A percentile compares a stretch with the other conserved stretches of the same genome.
Evolutionary conservation across 2,329 filamentous ascomycete species (phyloP).

Genomic region (Pseudogymnoascus sp.): DNA sequence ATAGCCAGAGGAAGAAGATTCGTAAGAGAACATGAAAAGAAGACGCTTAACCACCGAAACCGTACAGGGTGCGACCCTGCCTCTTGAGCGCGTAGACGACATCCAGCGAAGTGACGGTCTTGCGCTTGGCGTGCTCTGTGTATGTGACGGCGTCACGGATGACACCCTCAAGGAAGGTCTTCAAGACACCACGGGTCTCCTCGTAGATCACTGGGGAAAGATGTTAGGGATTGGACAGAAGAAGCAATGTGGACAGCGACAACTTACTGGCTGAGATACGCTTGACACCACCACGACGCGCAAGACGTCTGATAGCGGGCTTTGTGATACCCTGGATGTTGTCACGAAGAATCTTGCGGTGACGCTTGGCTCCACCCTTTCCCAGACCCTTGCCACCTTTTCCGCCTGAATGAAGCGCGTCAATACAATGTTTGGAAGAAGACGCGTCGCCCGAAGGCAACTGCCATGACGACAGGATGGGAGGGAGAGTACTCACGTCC

Average conservation of each 20-base stretch:
- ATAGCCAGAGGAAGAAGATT: constrained; percentile 19
- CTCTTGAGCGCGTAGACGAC: constrained; percentile 56
- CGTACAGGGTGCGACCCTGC: constrained; percentile 58
- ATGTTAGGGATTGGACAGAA: constrained; percentile 1
- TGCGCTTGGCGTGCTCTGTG: constrained; percentile 76
- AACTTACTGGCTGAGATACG: constrained; percentile 86
- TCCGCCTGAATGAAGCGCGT: constrained; percentile 55
- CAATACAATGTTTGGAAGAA: constrained; percentile 30
- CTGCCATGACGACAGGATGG: neutral
- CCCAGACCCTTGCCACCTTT: constrained; percentile 97
- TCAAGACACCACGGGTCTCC: constrained; percentile 73
- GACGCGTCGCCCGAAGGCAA: constrained; percentile 17
- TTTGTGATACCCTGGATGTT: constrained; percentile 99
- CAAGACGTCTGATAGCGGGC: constrained; percentile 96
- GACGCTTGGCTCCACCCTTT: constrained; percentile 97
- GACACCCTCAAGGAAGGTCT: constrained; percentile 76
- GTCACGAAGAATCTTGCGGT: constrained; percentile 98
- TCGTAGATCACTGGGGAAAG: constrained; percentile 63
- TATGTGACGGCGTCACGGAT: constrained; percentile 74
- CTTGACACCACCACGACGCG: constrained; percentile 99
- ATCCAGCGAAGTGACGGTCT: constrained; percentile 59
- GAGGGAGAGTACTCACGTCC: constrained; percentile 40
- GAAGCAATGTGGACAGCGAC: constrained; percentile 2
- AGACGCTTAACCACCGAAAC: constrained; percentile 52
- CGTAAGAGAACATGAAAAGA: constrained; percentile 20